Base-by-base conservation (phyloP, 1,284 basidiomycete genomes). In the Neolentinus lepideus region DNA sequence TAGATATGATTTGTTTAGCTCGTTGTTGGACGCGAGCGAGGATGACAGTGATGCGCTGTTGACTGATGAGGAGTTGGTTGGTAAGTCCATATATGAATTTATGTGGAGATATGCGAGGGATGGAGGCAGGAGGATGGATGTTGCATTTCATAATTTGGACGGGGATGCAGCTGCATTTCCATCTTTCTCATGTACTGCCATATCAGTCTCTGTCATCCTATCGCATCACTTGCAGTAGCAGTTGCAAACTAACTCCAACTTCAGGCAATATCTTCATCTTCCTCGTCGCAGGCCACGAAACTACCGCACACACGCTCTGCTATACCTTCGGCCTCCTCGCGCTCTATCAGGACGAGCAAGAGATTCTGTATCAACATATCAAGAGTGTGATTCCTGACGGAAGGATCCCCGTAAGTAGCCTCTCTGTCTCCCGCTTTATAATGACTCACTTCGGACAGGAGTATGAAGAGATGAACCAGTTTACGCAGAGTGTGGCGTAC, bases 231-330 rank as follows among this genome's bases (percentile, higher is more conserved):
- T n/a, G n/a, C n/a, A n/a, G n/a, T n/a, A n/a, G n/a, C n/a, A n/a
- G n/a, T n/a, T n/a, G n/a, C n/a, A n/a, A n/a, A n/a, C n/a, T n/a
- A n/a, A n/a, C n/a, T n/a, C n/a, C n/a, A n/a, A n/a, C n/a, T n/a
- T n/a, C 54, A 81, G 80, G 78, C 2, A 83, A 85, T 61, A 76
- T 81, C 22, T 82, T 80, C 60, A 74, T 82, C 14, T 81, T 83
- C 59, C 63, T 84, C 35, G 61, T 85, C 27, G 83, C 83, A 46
- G 83, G 82, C 6, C 81, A 84, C 60, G 83, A 84, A 71, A 81
- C 79, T 0, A 73, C 75, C 2, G 77, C 77, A 0, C 75, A 82
- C 63, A 81, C 83, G 0, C 65, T 88, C 1, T 78, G 76, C 51
- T 86, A 80, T 57, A 68, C 79, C 1, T 75, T 87, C 54, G 83